Evolutionary conservation across 495 filamentous ascomycete genomes (phyloP), one percentile per base, ranked within the genome.

Genomic region (Neurospora sp.): DNA sequence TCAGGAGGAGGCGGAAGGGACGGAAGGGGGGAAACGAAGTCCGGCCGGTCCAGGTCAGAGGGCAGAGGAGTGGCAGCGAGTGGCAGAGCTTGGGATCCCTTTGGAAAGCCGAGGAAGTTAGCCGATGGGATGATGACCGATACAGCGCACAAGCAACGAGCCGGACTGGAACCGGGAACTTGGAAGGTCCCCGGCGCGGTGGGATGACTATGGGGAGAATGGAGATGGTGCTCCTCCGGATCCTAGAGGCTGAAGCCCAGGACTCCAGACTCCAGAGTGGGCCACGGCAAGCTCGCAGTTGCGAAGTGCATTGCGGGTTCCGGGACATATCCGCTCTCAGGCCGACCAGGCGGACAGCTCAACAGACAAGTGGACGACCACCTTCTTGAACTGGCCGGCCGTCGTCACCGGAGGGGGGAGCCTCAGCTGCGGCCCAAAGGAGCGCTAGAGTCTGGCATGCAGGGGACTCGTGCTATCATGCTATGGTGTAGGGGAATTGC

Each of bases 31-130:
- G 54, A 16, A 18, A 66, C 27, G 54, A 66, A 66, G 54, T 66
- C 54, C 54, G 54, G 54, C 54, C 54, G 54, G 54, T 35, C 54
- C 54, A 66, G 27, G 54, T 66, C 54, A 66, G 54, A 62, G 54
- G 54, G 54, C 23, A 66, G 54, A 62, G 1, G 54, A 66, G 27
- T 66, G 27, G 48, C 48, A 59, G 48, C 1, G 48, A 62, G 23
- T 62, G 23, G 54, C 54, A 62, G 54, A 62, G 54, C 54, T 62
- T 62, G 54, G 54, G 54, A 35, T 66, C 27, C 27, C 59, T 37
- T 66, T 23, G 37, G 72, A 69, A 40, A 72, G 54, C 72, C 72
- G 72, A 72, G 72, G 39, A 72, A 69, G 46, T 40, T 39, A 69
- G 48, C 54, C 54, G 31, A 66, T 66, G 54, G 54, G 54, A 66